phyloP scores from a whole-genome alignment of 208 protist species.

The Wallacemonas sp. region DNA sequence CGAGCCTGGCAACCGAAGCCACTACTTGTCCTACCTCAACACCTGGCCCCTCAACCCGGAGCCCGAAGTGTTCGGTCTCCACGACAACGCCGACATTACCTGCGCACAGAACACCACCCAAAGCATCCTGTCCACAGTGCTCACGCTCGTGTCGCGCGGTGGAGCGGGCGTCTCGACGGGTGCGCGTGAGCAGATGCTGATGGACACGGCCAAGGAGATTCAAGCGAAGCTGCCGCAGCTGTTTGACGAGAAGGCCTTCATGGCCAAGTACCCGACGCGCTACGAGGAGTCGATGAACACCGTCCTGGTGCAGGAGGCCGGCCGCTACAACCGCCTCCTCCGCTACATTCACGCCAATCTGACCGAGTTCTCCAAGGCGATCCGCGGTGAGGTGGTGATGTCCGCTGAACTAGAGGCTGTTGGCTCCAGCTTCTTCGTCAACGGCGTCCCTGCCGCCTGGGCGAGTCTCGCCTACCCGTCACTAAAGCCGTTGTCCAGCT shows the following conservation, averaged over 20 bases:
- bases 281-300: conserved; percentile 97
- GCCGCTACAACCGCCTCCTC: conserved; percentile 95
- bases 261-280: conserved; percentile 85
- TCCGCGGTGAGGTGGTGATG: conserved; percentile 97
- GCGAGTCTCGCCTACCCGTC: conserved; percentile 93
- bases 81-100: conserved; percentile 97
- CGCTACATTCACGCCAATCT: conserved; percentile 86
- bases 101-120: conserved; percentile 88
- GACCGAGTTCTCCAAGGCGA: conserved; percentile 92
- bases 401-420: conserved; percentile 94
- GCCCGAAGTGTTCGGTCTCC: conserved; percentile 96
- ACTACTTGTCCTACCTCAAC: conserved; percentile 89
- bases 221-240: conserved; percentile 75
- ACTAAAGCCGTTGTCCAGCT: conserved; percentile 96
- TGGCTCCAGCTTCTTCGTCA: conserved; percentile 94
- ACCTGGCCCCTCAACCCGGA: conserved; percentile 93
- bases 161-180: conserved; percentile 34
- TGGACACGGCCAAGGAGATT: conserved; percentile 81
- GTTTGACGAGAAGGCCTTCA: conserved; percentile 86
- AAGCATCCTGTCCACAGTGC: conserved; percentile 80
- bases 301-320: conserved; percentile 93
- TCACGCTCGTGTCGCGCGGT: conserved; percentile 80
- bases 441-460: conserved; percentile 93
- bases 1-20: conserved; percentile 77
- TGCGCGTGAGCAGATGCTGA: conserved; percentile 77